Base-by-base conservation (phyloP, 352 stramenopile genomes). In the Plasmopara halstedii region DNA sequence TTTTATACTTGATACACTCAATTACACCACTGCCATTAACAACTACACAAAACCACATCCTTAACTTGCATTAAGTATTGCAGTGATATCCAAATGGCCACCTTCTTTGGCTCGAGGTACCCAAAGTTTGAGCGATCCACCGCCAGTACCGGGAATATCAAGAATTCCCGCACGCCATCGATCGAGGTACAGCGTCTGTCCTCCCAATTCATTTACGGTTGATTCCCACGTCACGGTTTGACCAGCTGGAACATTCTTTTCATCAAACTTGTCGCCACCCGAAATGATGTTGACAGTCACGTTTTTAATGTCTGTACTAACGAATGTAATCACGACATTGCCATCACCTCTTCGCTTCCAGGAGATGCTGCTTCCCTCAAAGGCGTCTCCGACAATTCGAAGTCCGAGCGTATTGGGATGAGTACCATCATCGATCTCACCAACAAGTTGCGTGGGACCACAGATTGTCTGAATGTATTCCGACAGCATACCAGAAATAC, bases 261-360 rank as follows among this genome's bases (percentile, higher is more conserved):
- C 54, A 35, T 73, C 70, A 9, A 62, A 53, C 44, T 70, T 65
- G 37, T 65, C 45, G 29, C 56, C 56, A 3, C 50, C 56, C 3
- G 56, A 64, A 29, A 57, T 19, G 35, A 65, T 54, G 36, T 62
- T 65, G 20, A 65, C 52, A 5, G 56, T 65, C 46, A 65, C 56
- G 46, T 61, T 34, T 8, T 62, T 54, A 19, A 46, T 65, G 27
- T 65, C 56, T 18, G 21, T 39, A 33, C 56, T 85, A 0, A 33
- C 42, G 33, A 85, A 83, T 0, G 50, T 64, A 49, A 83, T 58
- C 2, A 44, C 53, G 10, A 83, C 50, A 8, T 60, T 25, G 3
- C 75, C 72, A 38, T 81, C 67, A n/a, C 68, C 69, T 0, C 33
- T 29, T 11, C 70, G 67, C 11, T 55, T 69, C 70, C 70, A 83